Evolutionary conservation across 371 early-diverging fungal genomes (phyloP).

Genomic region (Choanephora cucurbitarum): DNA sequence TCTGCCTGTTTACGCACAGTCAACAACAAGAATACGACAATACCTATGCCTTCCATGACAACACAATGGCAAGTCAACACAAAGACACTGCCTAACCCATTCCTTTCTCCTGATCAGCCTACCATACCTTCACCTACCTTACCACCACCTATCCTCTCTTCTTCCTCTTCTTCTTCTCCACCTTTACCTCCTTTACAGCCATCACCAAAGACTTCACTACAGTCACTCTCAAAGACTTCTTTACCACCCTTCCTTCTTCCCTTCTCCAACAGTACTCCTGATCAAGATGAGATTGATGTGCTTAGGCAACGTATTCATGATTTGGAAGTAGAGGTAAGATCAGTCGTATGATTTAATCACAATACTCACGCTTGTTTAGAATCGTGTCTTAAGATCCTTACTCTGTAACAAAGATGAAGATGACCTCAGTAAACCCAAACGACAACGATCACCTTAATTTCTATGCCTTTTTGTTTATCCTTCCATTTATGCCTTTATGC

Average conservation of each 20-base stretch:
- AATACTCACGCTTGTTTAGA: slow-evolving; percentile 9
- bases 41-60: slow-evolving; percentile 26
- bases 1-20: slow-evolving; percentile 11
- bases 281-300: slow-evolving; percentile 18
- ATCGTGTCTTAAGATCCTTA: slow-evolving; percentile 27
- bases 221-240: too few relatives aligned
- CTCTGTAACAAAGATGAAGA: slow-evolving; percentile 8
- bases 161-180: slow-evolving; percentile 7
- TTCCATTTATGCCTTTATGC: background rate
- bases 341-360: background rate
- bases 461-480: background rate
- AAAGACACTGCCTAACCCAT: slow-evolving; percentile 12
- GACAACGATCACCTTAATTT: slow-evolving; percentile 6
- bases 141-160: slow-evolving; percentile 5
- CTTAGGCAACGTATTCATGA: slow-evolving; percentile 24
- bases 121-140: slow-evolving; percentile 4
- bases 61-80: slow-evolving; percentile 29
- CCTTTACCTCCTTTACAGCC: slow-evolving; percentile 2
- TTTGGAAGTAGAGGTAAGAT: slow-evolving; percentile 28
- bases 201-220: too few relatives aligned
- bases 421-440: background rate
- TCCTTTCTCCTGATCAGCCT: slow-evolving; percentile 4
- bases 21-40: slow-evolving; percentile 7
- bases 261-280: background rate
- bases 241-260: slow-evolving; percentile 16